Conservation (phyloP, 2,329 filamentous ascomycete species). For the Plectosphaerella sp. region DNA sequence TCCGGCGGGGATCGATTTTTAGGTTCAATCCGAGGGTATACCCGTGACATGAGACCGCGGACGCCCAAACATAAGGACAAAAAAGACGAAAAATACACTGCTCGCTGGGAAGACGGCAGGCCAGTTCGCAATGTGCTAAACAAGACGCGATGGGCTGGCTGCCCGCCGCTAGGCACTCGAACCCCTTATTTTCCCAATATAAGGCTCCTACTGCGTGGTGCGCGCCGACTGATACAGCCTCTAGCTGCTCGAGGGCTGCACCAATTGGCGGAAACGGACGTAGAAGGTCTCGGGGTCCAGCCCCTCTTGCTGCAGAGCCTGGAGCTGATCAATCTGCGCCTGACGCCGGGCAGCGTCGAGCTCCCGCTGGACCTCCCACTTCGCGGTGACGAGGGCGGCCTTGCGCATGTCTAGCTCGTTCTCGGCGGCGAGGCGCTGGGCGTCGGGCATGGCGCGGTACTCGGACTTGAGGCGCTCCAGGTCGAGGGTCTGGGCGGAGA, state of each 20-base stretch:
- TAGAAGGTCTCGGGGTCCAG: slow-evolving; percentile 1
- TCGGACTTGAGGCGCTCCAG: slow-evolving; percentile 4
- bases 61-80: neutral
- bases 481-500: neutral
- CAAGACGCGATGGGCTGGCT: too few relatives aligned
- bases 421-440: slow-evolving; percentile 2
- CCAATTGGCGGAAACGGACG: slow-evolving; percentile 1
- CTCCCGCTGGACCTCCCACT: slow-evolving; percentile 2
- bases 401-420: slow-evolving; percentile 3
- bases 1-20: too few relatives aligned
- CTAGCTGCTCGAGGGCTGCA: neutral
- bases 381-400: slow-evolving; percentile 1
- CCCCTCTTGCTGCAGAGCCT: slow-evolving; percentile 2
- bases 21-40: neutral
- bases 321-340: slow-evolving; percentile 1
- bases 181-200: too few relatives aligned
- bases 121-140: too few relatives aligned
- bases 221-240: too few relatives aligned
- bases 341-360: neutral
- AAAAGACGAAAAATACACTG: neutral
- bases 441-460: slow-evolving; percentile 4
- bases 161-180: too few relatives aligned
- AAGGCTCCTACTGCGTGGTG: too few relatives aligned
- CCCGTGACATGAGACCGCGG: neutral
- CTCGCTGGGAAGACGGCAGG: too few relatives aligned